These are phyloP conservation scores for Oemleria cerasiformis DNA, from an alignment of 306 rosid species.

Conservation along the genomic window DNA sequence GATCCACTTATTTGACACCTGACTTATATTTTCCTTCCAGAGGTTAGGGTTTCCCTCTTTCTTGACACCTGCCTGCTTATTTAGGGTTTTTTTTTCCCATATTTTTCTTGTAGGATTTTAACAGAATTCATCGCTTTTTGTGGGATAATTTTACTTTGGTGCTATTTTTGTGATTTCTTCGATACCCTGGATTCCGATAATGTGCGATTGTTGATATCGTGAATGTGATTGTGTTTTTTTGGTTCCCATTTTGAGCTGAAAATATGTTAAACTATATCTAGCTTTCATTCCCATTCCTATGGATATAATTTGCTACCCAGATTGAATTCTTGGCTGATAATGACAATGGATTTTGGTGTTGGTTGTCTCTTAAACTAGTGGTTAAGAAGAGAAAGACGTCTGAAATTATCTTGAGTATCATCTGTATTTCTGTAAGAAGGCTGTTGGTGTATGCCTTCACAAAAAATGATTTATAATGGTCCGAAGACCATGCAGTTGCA, in stretches of 20 bases:
- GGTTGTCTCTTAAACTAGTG: too few relatives aligned
- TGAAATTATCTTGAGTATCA: not conserved
- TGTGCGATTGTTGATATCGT: not conserved
- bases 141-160: too few relatives aligned
- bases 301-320: not conserved
- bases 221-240: not conserved
- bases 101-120: not conserved
- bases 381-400: not conserved
- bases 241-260: not conserved
- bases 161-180: not conserved
- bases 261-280: not conserved
- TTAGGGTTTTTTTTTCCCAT: not conserved
- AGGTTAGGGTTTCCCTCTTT: conserved; percentile 26
- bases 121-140: not conserved
- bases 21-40: conserved; percentile 24
- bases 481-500: not conserved
- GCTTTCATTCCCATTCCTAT: not conserved
- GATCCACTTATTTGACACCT: conserved; percentile 27
- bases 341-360: not conserved
- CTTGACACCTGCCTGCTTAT: not conserved
- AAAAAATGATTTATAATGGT: not conserved
- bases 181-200: not conserved
- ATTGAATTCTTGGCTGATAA: too few relatives aligned
- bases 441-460: not conserved
- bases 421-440: not conserved